A percentile compares a stretch with the other conserved stretches of the same genome.
Evolutionary conservation across 257 asterid species (phyloP).

Genomic region (Nicotiana sylvestris): DNA sequence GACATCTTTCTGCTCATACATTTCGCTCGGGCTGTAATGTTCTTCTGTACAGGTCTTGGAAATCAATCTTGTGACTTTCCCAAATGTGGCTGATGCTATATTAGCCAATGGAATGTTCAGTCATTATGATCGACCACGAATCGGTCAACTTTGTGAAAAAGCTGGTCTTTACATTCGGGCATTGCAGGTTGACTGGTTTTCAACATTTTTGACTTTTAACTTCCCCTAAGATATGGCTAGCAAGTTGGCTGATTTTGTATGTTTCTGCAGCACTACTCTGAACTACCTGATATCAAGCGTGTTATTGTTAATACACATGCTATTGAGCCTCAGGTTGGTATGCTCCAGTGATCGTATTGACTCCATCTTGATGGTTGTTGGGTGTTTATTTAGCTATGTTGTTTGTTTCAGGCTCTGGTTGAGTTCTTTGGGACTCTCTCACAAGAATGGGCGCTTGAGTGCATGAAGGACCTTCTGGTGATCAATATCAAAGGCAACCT

Average conservation of each 20-base stretch:
- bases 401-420: slow-evolving; percentile 68
- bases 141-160: slow-evolving; percentile 96
- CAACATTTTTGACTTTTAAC: background rate
- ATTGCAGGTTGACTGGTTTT: slow-evolving; percentile 58
- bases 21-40: background rate
- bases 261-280: slow-evolving; percentile 79
- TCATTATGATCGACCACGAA: slow-evolving; percentile 94
- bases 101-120: slow-evolving; percentile 99
- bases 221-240: background rate
- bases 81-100: slow-evolving; percentile 98
- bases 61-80: slow-evolving; percentile 91
- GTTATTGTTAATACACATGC: slow-evolving; percentile 99
- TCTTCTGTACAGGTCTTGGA: slow-evolving; percentile 71
- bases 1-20: background rate
- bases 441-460: slow-evolving; percentile 91
- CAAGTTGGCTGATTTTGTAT: background rate
- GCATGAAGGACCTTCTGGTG: slow-evolving; percentile 91
- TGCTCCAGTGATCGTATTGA: slow-evolving; percentile 2
- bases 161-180: slow-evolving; percentile 96
- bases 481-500: slow-evolving; percentile 93
- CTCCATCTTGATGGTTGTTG: background rate
- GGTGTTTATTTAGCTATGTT: slow-evolving; percentile 16
- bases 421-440: slow-evolving; percentile 94
- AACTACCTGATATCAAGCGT: slow-evolving; percentile 95
- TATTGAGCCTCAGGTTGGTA: slow-evolving; percentile 94